A percentile compares a stretch with the other conserved stretches of the same genome.
These are phyloP conservation scores for Penstemon davidsonii DNA, from an alignment of 257 asterid genomes.

Conservation along the genomic window DNA sequence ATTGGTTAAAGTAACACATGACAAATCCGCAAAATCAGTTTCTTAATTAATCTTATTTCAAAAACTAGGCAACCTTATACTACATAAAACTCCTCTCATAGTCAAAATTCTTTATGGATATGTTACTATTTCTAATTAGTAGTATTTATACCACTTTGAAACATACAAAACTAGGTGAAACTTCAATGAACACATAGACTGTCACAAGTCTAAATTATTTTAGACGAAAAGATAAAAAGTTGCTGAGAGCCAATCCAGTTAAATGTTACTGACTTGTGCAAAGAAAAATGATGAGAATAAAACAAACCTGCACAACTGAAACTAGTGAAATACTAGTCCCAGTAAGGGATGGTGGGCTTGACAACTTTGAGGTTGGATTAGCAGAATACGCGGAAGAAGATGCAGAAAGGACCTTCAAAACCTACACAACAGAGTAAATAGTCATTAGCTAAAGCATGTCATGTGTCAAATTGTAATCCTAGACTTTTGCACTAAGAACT, in stretches of 20 bases:
- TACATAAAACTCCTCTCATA: too few species aligned
- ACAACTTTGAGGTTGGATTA: constrained; percentile 54
- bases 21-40: too few species aligned
- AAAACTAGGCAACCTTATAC: too few species aligned
- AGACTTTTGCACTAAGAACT: background rate
- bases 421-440: constrained; percentile 38
- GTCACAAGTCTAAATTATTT: background rate
- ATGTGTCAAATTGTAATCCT: constrained; percentile 4
- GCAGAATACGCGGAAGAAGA: constrained; percentile 76
- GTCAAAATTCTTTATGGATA: too few species aligned
- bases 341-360: constrained; percentile 55
- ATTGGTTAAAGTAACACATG: too few species aligned
- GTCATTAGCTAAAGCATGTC: constrained; percentile 13
- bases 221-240: background rate
- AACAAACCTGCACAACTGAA: constrained; percentile 67
- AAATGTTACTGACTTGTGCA: background rate
- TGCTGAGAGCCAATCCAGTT: background rate
- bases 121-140: background rate
- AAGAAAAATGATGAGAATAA: background rate
- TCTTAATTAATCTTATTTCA: too few species aligned
- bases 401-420: constrained; percentile 69
- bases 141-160: background rate
- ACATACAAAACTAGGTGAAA: constrained; percentile 1
- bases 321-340: constrained; percentile 73
- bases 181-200: background rate